Evolutionary conservation across 768 basidiomycete species (phyloP), one percentile per base, ranked within the genome.

Genomic region (Terana coerulea): DNA sequence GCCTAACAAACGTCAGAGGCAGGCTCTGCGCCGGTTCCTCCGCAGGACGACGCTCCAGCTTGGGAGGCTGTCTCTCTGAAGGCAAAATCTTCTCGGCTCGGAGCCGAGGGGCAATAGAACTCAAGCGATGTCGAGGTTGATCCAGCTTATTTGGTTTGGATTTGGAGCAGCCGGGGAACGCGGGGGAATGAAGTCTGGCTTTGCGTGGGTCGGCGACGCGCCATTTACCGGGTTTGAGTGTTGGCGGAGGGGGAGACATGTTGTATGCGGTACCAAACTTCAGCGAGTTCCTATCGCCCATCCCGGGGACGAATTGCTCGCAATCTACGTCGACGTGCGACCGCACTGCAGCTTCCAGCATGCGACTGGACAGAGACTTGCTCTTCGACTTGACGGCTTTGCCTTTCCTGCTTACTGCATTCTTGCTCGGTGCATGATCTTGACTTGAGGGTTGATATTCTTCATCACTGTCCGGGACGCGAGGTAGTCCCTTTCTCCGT

Each of bases 131-230:
- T n/a, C n/a, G n/a, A n/a, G n/a, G n/a, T n/a, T n/a, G n/a, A n/a
- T n/a, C n/a, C n/a, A n/a, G n/a, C n/a, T n/a, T n/a, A 35, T 47
- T 39, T 29, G 43, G 26, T 29, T 9, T 11, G 29, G 29, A 21
- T 29, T 28, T 30, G 10, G 15, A 5, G 6, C n/a, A n/a, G n/a
- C n/a, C n/a, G 26, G n/a, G 31, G 26, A 46, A 39, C 24, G 24
- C 19, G 22, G 51, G 28, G 3, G 36, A 24, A 9, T 40, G 34
- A 21, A 52, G 9, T 17, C 14, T 6, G 11, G 52, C 53, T 43
- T 64, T 71, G 29, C 67, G 66, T 31, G 73, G 70, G 49, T 75
- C 69, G 10, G 71, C 63, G 8, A 68, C 55, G 19, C 47, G 60
- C 60, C 66, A 63, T 19, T 50, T 40, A 25, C 57, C 53, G 47